Evolutionary conservation across 2,329 filamentous ascomycete species (phyloP), one percentile per base, ranked within the genome.

Genomic region (Trichophyton verrucosum): DNA sequence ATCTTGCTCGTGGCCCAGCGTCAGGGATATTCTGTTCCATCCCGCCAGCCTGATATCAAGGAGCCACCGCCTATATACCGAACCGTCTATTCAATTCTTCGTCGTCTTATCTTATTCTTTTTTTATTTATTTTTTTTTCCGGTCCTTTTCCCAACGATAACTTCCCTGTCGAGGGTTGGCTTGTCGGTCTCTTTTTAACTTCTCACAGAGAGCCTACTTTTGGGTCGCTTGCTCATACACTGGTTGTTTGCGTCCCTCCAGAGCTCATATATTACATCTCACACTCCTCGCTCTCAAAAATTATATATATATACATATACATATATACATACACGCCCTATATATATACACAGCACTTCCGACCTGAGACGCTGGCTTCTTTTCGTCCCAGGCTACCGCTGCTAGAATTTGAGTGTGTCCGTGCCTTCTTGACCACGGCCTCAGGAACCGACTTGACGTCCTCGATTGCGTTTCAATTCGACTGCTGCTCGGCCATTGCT

Each of bases 171-270:
- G 49, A 47, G 44, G 44, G 44, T 22, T 47, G 22, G 5, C n/a
- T 27, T 6, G 7, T 49, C 22, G 47, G 20, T 27, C 11, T 11
- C 47, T 33, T n/a, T 53, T 53, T 53, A 53, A 53, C 49, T 53
- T 51, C 49, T 53, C 47, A 33, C 27, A 27, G 22, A 15, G 22
- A n/a, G 55, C 30, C 55, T 57, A 22, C 55, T 57, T 40, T 57
- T 57, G 33, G 55, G 33, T 57, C 55, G 55, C 33, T 44, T 57
- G 55, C 55, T 57, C 40, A 53, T 53, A 53, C 49, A 53, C 49
- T 53, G 22, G 49, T 33, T 53, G 49, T 53, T 53, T 53, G 49
- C 22, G 22, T 33, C 22, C 13, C 11, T 33, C 15, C 13, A n/a
- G 40, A 15, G 40, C 11, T 44, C 40, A 44, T 44, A 13, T 44